These are phyloP conservation scores for Seminavis robusta DNA, from an alignment of 108 stramenopile genomes.

Conservation along the genomic window DNA sequence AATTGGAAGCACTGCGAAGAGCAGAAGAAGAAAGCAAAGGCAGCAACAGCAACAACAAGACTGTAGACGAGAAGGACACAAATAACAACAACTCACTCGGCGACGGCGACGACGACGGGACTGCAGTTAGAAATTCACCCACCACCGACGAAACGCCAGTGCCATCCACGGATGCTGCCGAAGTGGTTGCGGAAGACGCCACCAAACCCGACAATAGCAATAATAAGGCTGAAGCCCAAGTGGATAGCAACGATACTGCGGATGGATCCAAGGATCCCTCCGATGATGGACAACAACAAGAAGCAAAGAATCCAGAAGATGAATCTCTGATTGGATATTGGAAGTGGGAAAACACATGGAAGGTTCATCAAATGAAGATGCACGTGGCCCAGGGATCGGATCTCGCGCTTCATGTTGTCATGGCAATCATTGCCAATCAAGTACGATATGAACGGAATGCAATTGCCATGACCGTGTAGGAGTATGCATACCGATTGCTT, in stretches of 20 bases:
- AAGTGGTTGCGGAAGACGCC: neutral
- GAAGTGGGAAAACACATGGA: constrained; percentile 37
- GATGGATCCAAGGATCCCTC: neutral
- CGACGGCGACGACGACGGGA: neutral
- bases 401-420: constrained; percentile 42
- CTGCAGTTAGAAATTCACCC: no score
- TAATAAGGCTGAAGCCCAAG: neutral
- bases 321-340: constrained; percentile 46
- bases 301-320: neutral
- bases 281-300: neutral
- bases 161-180: neutral
- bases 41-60: neutral
- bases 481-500: no score
- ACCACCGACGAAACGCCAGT: neutral
- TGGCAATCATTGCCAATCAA: constrained; percentile 45
- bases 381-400: constrained; percentile 47
- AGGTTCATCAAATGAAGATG: constrained; percentile 39
- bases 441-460: constrained; percentile 45
- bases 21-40: constrained; percentile 2
- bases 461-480: constrained; percentile 30
- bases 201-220: neutral
- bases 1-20: no score
- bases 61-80: neutral
- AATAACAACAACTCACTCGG: neutral
- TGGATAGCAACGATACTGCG: no score